Evolutionary conservation across 306 rosid species (phyloP), one percentile per base, ranked within the genome.

Genomic region (Vigna unguiculata): DNA sequence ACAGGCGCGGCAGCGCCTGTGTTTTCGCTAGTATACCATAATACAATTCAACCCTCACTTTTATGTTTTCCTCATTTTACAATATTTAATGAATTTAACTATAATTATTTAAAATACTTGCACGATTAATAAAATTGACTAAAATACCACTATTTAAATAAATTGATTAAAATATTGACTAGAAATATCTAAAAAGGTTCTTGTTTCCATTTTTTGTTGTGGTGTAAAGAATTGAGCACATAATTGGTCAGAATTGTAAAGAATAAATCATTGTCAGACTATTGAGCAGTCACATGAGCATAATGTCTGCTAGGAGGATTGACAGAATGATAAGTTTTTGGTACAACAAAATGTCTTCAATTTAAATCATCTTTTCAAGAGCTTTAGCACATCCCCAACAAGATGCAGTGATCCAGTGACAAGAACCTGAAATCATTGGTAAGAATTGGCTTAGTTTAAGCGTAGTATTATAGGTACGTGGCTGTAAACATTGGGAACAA

Each of bases 341-440:
- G 22, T 59, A 52, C 76, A 69, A 70, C 60, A 34, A 9, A 32
- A 59, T 14, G 52, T 48, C 59, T 74, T 74, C 80, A 75, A 75
- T 54, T 30, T 21, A 43, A 71, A 62, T 81, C 85, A 81, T 71
- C 81, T 81, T 75, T 75, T 81, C 81, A 81, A 68, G 72, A 81
- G 77, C 73, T 75, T 81, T 49, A 81, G 68, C 1, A 81, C 85
- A 81, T 81, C 85, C 43, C 85, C 85, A 30, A 89, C 94, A 72
- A 89, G 78, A 86, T 91, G 97, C 77, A 91, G 72, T 13, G 94
- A 89, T 70, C 94, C 97, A 15, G 97, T 89, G 61, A 89, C 97
- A 69, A 91, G 97, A 65, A 91, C 93, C 97, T 91, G 86, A 74
- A 65, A 80, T 25, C 74, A 73, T 24, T 17, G 53, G 20, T 15